Evolutionary conservation across 2,329 filamentous ascomycete species (phyloP).

Genomic region (Aspergillus aculeatus): DNA sequence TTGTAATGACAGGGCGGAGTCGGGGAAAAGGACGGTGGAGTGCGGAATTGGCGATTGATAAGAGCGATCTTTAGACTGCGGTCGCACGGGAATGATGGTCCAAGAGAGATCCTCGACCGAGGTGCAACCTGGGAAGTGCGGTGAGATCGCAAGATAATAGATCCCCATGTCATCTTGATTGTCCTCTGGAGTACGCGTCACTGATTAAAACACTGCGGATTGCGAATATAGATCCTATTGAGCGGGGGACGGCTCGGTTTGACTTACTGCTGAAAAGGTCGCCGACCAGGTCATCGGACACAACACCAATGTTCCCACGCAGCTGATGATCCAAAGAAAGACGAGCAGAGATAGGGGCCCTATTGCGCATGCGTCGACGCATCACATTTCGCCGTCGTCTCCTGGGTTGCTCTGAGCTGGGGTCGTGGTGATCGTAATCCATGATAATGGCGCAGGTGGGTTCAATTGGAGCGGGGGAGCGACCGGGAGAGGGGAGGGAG

Average conservation of each 20-base stretch:
- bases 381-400: slow-evolving; percentile 50
- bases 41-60: slow-evolving; percentile 64
- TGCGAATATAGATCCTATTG: neutral
- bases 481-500: neutral
- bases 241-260: neutral
- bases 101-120: slow-evolving; percentile 65
- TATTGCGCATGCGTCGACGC: slow-evolving; percentile 54
- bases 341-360: slow-evolving; percentile 73
- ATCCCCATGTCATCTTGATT: slow-evolving; percentile 31
- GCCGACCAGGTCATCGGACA: slow-evolving; percentile 81
- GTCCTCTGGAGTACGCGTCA: slow-evolving; percentile 11
- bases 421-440: slow-evolving; percentile 43
- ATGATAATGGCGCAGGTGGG: slow-evolving; percentile 30
- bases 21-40: slow-evolving; percentile 73
- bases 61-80: slow-evolving; percentile 44
- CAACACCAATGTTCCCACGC: slow-evolving; percentile 77
- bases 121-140: slow-evolving; percentile 42
- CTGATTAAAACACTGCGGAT: neutral
- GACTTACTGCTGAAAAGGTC: slow-evolving; percentile 68
- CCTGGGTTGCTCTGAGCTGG: slow-evolving; percentile 48
- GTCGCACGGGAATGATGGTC: slow-evolving; percentile 77
- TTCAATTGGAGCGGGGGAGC: slow-evolving; percentile 18
- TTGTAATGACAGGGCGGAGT: slow-evolving; percentile 73
- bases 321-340: slow-evolving; percentile 82
- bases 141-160: slow-evolving; percentile 48